Base-by-base conservation (phyloP, 441 rosid genomes). In the Syzygium syzygioides region DNA sequence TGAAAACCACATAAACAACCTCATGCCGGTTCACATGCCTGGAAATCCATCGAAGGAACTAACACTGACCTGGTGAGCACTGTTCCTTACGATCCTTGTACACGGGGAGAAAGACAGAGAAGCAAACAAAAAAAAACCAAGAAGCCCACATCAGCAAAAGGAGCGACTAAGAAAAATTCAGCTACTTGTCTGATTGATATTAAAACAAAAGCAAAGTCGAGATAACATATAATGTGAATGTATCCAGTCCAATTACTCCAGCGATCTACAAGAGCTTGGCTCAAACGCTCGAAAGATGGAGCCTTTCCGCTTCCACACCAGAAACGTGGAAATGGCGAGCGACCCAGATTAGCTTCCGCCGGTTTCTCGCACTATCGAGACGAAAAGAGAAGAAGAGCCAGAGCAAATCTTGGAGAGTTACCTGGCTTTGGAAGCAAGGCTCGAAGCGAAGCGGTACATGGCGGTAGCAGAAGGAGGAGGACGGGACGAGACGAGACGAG, bases 381-480 rank as follows among this genome's bases (percentile, higher is more conserved):
- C 28, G 30, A 19, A 25, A 53, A 5, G 52, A 37, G 13, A 55
- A 9, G 50, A 32, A 32, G 56, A 85, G 45, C 87, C 85, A 86
- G 37, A 20, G 41, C 53, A 23, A 5, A 45, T 50, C 30, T n/a
- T 53, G 80, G 55, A 45, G 48, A 84, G 45, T 48, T 89, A 97
- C 99, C 98, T 93, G 68, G 98, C 94, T 90, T 95, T 96, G 76
- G 97, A 94, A 87, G 95, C 98, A 90, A 97, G 94, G 91, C 91
- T 92, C 59, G 96, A 91, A 91, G 93, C 97, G 80, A 94, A 92
- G 4, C 98, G 99, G 91, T 96, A 93, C 99, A 96, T 96, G 83
- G 64, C 89, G 28, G 64, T 34, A 87, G 34, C 20, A 25, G 45
- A 37, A 30, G 60, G 25, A 50, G 62, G 34, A 54, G 37, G 59